Evolutionary conservation across 805 yeast genomes (phyloP).

Genomic region (Ogataea nitratoaversa): DNA sequence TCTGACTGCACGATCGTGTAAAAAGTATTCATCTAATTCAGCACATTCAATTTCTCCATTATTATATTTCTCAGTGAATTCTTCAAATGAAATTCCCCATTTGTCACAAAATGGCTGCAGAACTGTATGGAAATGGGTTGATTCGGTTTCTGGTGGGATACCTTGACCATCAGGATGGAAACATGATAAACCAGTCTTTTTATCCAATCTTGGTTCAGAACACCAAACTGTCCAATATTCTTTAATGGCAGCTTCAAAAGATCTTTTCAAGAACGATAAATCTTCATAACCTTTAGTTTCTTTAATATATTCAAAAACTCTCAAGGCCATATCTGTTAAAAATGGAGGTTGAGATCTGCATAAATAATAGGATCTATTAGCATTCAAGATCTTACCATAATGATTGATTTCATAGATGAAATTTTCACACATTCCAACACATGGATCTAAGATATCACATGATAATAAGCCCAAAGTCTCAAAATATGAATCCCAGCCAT

Average conservation of each 20-base stretch:
- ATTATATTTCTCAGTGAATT: constrained; percentile 69
- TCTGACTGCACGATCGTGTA: constrained; percentile 91
- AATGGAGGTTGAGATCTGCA: constrained; percentile 97
- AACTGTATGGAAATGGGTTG: constrained; percentile 76
- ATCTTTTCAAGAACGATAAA: constrained; percentile 56
- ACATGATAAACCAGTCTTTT: constrained; percentile 73
- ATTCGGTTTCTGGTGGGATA: constrained; percentile 96
- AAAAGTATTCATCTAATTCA: constrained; percentile 78
- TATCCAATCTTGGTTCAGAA: constrained; percentile 67
- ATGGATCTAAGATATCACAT: constrained; percentile 62
- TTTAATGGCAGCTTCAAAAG: constrained; percentile 74
- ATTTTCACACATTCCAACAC: constrained; percentile 88
- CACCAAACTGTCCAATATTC: constrained; percentile 86
- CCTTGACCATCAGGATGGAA: constrained; percentile 89
- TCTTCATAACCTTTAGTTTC: constrained; percentile 40
- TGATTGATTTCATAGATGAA: constrained; percentile 85
- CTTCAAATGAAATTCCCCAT: constrained; percentile 50
- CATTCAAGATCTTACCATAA: constrained; percentile 91
- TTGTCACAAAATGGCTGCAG: constrained; percentile 66
- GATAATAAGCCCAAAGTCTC: constrained; percentile 76
- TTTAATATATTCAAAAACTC: constrained; percentile 54
- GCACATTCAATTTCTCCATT: constrained; percentile 65
- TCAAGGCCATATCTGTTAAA: constrained; percentile 83
- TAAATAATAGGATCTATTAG: constrained; percentile 86
- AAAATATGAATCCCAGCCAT: constrained; percentile 98